A percentile compares a stretch with the other conserved stretches of the same genome.
Conservation (phyloP, 2,329 filamentous ascomycete genomes). For the Exutisphaerella laricina region DNA sequence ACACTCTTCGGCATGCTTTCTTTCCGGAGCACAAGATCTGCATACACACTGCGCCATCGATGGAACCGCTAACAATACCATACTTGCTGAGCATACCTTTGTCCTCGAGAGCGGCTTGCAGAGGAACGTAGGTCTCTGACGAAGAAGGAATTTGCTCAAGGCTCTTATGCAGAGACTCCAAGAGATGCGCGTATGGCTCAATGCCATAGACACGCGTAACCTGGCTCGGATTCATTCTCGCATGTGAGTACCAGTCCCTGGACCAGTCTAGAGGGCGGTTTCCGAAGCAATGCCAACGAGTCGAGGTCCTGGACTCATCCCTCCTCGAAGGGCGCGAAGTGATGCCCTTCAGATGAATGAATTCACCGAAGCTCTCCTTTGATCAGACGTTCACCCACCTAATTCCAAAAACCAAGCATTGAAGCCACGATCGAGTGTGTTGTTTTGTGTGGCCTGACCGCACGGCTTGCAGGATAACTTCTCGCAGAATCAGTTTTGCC, state of each 20-base stretch:
- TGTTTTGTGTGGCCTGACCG: not conserved
- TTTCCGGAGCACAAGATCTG: conserved; percentile 10
- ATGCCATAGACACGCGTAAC: conserved; percentile 4
- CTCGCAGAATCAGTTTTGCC: not conserved
- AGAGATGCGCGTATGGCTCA: conserved; percentile 6
- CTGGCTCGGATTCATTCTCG: not conserved
- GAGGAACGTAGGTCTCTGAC: not conserved
- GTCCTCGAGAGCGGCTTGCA: conserved; percentile 7
- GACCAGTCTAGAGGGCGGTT: conserved; percentile 2
- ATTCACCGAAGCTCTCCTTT: not conserved
- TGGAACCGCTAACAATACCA: conserved; percentile 3
- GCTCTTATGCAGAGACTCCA: not conserved
- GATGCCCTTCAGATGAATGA: not conserved
- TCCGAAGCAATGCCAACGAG: conserved; percentile 4
- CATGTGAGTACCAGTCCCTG: conserved; percentile 9
- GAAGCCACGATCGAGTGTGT: not conserved
- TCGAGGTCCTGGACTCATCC: conserved; percentile 4
- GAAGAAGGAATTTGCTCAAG: not conserved
- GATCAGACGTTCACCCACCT: not conserved
- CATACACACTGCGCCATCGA: conserved; percentile 11
- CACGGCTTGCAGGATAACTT: not conserved
- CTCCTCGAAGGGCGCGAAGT: conserved; percentile 6
- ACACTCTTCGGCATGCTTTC: not conserved
- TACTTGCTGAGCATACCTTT: not conserved
- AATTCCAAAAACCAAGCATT: not conserved